Percentiles rank a stretch among this genome's conserved stretches.
phyloP scores from a whole-genome alignment of 208 protist species.

The Wallacemonas sp. region DNA sequence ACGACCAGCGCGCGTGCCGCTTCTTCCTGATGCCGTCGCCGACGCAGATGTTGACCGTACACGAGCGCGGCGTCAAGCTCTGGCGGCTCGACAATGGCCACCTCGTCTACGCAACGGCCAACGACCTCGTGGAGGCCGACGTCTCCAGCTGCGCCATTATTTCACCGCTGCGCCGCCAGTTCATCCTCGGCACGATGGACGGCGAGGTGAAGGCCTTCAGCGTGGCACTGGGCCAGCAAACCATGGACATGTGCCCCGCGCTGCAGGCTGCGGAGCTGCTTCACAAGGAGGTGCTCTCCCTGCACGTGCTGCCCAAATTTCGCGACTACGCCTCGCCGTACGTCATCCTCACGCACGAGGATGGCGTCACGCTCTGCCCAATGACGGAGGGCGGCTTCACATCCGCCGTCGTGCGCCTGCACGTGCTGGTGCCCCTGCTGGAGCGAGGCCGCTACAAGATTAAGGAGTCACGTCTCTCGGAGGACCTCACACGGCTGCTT shows the following conservation, averaged over 20 bases:
- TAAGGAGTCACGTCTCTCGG: slow-evolving; percentile 18
- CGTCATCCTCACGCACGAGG: slow-evolving; percentile 34
- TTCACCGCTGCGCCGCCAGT: slow-evolving; percentile 42
- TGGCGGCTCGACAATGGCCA: slow-evolving; percentile 41
- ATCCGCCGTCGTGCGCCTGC: slow-evolving; percentile 24
- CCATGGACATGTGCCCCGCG: slow-evolving; percentile 30
- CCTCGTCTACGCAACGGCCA: slow-evolving; percentile 29
- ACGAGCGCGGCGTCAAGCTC: slow-evolving; percentile 43
- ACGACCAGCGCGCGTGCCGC: slow-evolving; percentile 44
- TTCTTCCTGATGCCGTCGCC: slow-evolving; percentile 50
- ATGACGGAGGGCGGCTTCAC: slow-evolving; percentile 21
- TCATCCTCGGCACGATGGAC: slow-evolving; percentile 42
- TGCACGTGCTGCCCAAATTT: slow-evolving; percentile 42
- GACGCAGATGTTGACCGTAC: slow-evolving; percentile 39
- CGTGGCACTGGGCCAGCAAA: slow-evolving; percentile 34
- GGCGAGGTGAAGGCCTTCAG: slow-evolving; percentile 53
- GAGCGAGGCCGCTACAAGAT: slow-evolving; percentile 1
- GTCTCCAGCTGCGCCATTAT: slow-evolving; percentile 42
- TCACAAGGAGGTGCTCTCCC: slow-evolving; percentile 31
- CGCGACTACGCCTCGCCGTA: slow-evolving; percentile 33
- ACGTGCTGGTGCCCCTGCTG: slow-evolving; percentile 23
- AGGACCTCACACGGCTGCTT: slow-evolving; percentile 23
- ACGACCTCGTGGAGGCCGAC: slow-evolving; percentile 33
- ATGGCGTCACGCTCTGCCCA: slow-evolving; percentile 28
- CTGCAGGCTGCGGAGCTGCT: slow-evolving; percentile 21